These are phyloP conservation scores for Puccinia horiana DNA, from an alignment of 1,284 basidiomycete species.

Conservation along the genomic window DNA sequence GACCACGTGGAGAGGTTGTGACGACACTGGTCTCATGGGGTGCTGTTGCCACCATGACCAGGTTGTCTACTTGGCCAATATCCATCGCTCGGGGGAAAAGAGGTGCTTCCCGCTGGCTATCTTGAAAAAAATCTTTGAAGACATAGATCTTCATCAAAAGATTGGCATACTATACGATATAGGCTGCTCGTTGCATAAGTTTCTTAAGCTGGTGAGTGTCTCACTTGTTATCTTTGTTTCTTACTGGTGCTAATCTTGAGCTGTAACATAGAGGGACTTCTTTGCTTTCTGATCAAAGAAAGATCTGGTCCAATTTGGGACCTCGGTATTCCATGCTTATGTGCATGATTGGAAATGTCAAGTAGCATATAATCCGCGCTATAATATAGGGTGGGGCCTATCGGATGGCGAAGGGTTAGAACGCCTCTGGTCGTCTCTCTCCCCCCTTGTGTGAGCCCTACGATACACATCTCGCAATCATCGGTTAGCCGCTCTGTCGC, in stretches of 20 bases:
- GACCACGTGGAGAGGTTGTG: background rate
- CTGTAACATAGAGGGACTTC: background rate
- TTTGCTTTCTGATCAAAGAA: background rate
- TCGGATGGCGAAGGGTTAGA: background rate
- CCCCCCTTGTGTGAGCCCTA: background rate
- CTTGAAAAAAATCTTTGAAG: background rate
- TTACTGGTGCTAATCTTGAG: background rate
- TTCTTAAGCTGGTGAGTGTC: background rate
- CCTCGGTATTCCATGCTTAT: constrained; percentile 30
- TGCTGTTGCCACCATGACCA: constrained; percentile 5
- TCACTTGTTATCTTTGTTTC: too few relatives aligned
- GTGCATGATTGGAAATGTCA: constrained; percentile 26
- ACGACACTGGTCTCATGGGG: constrained; percentile 17
- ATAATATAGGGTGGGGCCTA: constrained; percentile 4
- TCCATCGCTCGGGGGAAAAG: background rate
- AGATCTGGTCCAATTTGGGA: background rate
- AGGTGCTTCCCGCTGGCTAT: background rate
- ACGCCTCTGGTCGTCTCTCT: background rate
- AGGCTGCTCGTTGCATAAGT: constrained; percentile 18
- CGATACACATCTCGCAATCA: constrained; percentile 4
- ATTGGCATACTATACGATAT: constrained; percentile 18
- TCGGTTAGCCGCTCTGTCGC: constrained; percentile 3
- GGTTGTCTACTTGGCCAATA: background rate
- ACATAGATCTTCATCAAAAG: background rate
- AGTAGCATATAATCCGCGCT: background rate